These are phyloP conservation scores for Phylloporus sp. DNA, from an alignment of 768 basidiomycete genomes.

Conservation along the genomic window DNA sequence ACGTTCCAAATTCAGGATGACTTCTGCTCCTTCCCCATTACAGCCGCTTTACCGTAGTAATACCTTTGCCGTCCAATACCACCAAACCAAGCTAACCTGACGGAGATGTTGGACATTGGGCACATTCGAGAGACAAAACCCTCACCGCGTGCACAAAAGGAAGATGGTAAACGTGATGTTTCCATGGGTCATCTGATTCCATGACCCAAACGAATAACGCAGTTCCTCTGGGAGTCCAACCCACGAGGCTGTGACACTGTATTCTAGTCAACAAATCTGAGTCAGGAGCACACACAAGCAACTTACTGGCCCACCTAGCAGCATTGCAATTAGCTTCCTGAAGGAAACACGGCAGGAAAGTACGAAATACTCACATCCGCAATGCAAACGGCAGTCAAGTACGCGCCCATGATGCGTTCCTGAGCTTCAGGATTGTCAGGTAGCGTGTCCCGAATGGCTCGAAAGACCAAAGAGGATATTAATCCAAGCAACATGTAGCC, in stretches of 20 bases:
- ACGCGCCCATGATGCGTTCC: slow-evolving; percentile 63
- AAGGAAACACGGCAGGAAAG: neutral
- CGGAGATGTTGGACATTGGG: slow-evolving; percentile 1
- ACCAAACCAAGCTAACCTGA: slow-evolving; percentile 51
- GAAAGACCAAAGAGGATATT: slow-evolving; percentile 61
- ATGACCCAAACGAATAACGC: slow-evolving; percentile 43
- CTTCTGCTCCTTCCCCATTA: slow-evolving; percentile 15
- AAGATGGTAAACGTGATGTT: slow-evolving; percentile 63
- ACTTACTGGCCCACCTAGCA: slow-evolving; percentile 59
- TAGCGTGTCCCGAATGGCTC: slow-evolving; percentile 58
- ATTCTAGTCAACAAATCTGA: slow-evolving; percentile 4
- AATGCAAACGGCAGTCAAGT: slow-evolving; percentile 56
- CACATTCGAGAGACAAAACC: neutral
- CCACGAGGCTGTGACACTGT: slow-evolving; percentile 55
- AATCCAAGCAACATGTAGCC: slow-evolving; percentile 63
- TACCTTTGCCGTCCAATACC: slow-evolving; percentile 46
- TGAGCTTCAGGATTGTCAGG: slow-evolving; percentile 53
- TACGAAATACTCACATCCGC: slow-evolving; percentile 53
- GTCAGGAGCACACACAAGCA: neutral
- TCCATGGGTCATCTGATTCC: slow-evolving; percentile 75
- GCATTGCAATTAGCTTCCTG: neutral
- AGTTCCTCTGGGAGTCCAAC: slow-evolving; percentile 53
- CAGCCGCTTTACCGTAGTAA: slow-evolving; percentile 29
- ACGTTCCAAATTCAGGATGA: neutral
- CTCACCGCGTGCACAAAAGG: slow-evolving; percentile 53